phyloP scores from a whole-genome alignment of 257 asterid genomes.

The Gynochthodes officinalis region DNA sequence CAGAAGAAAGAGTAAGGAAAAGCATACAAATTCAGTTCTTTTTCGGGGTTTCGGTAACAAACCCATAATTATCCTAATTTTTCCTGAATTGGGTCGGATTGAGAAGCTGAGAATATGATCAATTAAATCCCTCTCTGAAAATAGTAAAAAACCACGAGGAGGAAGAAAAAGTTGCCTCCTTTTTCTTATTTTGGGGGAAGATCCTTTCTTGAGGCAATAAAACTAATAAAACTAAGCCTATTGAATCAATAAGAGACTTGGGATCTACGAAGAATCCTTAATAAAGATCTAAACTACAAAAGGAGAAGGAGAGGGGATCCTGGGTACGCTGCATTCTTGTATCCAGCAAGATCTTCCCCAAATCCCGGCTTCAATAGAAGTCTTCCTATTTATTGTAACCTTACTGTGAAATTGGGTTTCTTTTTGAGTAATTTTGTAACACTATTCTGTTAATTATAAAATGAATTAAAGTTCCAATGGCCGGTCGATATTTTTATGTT shows the following conservation, averaged over 20 bases:
- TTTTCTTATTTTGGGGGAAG: slow-evolving; percentile 3
- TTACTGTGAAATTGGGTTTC: not conserved
- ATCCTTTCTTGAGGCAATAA: slow-evolving; percentile 12
- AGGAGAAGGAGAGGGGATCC: slow-evolving; percentile 6
- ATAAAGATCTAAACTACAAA: slow-evolving; percentile 7
- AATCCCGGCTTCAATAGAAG: not conserved
- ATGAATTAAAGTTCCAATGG: too few species aligned
- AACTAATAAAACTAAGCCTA: not conserved
- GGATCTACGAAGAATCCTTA: slow-evolving; percentile 13
- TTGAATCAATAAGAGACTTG: not conserved
- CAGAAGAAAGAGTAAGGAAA: slow-evolving; percentile 13
- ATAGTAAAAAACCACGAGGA: not conserved
- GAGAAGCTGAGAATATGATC: slow-evolving; percentile 7
- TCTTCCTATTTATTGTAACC: not conserved
- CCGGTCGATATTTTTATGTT: too few species aligned
- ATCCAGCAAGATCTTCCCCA: slow-evolving; percentile 19
- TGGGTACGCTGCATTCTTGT: slow-evolving; percentile 9
- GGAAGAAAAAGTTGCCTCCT: not conserved
- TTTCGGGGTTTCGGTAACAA: slow-evolving; percentile 13
- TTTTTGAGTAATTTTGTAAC: too few species aligned
- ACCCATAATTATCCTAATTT: slow-evolving; percentile 16
- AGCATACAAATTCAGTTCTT: slow-evolving; percentile 7
- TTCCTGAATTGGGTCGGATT: not conserved
- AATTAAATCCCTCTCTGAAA: not conserved
- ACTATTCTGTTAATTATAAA: too few species aligned